A percentile compares a stretch with the other conserved stretches of the same genome.
phyloP scores from a whole-genome alignment of 768 basidiomycete genomes.

The Russula abietina region DNA sequence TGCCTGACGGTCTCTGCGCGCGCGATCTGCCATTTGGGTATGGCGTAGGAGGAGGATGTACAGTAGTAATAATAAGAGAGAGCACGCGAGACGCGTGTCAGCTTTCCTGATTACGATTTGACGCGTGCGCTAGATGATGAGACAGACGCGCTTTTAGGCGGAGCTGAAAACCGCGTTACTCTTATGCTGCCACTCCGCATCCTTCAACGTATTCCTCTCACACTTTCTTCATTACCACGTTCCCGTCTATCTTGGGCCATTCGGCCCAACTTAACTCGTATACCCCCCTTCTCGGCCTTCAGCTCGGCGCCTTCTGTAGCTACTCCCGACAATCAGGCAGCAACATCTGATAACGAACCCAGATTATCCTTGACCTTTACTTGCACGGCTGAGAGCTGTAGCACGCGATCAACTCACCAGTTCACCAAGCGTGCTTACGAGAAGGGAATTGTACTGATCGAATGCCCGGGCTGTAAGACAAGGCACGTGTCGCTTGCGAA shows the following conservation, averaged over 20 bases:
- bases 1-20: conserved; percentile 27
- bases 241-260: conserved; percentile 3
- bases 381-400: conserved; percentile 71
- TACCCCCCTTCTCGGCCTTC: background rate
- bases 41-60: background rate
- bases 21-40: conserved; percentile 29
- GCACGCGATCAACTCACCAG: conserved; percentile 76
- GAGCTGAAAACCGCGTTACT: conserved; percentile 30
- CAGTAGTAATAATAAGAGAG: too few relatives aligned
- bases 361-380: conserved; percentile 77
- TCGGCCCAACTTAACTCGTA: conserved; percentile 9
- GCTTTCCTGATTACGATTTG: background rate
- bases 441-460: conserved; percentile 81
- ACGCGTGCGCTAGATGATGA: conserved; percentile 25
- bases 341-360: conserved; percentile 45
- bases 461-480: conserved; percentile 88
- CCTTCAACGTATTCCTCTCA: background rate
- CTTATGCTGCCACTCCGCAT: conserved; percentile 14
- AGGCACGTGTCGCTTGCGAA: conserved; percentile 46
- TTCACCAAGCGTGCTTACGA: conserved; percentile 84
- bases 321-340: conserved; percentile 9
- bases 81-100: background rate
- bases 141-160: conserved; percentile 30
- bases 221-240: background rate
- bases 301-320: conserved; percentile 13